Evolutionary conservation across 495 filamentous ascomycete species (phyloP).

Genomic region (Evansstolkia leycettana): DNA sequence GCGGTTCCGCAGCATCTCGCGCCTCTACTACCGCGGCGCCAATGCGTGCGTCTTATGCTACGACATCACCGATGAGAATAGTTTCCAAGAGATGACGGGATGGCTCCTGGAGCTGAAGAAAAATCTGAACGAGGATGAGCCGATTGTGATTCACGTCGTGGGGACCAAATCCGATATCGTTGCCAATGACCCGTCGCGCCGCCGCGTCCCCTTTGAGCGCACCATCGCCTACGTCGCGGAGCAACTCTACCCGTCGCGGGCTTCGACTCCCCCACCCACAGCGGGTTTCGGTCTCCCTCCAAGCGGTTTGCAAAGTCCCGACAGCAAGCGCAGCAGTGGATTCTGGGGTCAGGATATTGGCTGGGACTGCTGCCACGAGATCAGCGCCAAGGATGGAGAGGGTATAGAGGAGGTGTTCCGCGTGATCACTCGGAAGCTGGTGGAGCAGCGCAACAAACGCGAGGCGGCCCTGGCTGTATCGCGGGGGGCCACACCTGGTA

Average conservation of each 20-base stretch:
- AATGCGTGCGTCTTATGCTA: slow-evolving; percentile 94
- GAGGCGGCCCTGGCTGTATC: slow-evolving; percentile 41
- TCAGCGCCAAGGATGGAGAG: slow-evolving; percentile 87
- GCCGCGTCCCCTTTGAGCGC: slow-evolving; percentile 82
- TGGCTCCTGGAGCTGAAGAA: slow-evolving; percentile 75
- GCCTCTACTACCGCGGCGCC: slow-evolving; percentile 89
- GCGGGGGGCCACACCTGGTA: slow-evolving; percentile 7
- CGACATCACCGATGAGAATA: slow-evolving; percentile 75
- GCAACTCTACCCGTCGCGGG: slow-evolving; percentile 58
- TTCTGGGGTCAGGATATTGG: slow-evolving; percentile 89
- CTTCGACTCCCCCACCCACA: slow-evolving; percentile 53
- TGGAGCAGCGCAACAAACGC: slow-evolving; percentile 70
- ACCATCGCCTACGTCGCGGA: slow-evolving; percentile 94
- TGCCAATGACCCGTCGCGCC: slow-evolving; percentile 57
- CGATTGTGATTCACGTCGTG: slow-evolving; percentile 89
- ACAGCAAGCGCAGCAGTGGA: slow-evolving; percentile 66
- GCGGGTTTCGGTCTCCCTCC: slow-evolving; percentile 24
- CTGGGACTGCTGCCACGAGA: slow-evolving; percentile 96
- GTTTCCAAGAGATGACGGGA: slow-evolving; percentile 85
- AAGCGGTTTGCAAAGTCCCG: slow-evolving; percentile 46
- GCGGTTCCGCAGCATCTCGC: slow-evolving; percentile 83
- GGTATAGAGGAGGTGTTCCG: slow-evolving; percentile 96
- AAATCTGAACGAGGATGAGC: slow-evolving; percentile 44
- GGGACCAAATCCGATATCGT: slow-evolving; percentile 93
- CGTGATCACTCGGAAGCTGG: slow-evolving; percentile 86